Conservation (phyloP, 2,329 filamentous ascomycete genomes). For the Exophiala oligosperma region DNA sequence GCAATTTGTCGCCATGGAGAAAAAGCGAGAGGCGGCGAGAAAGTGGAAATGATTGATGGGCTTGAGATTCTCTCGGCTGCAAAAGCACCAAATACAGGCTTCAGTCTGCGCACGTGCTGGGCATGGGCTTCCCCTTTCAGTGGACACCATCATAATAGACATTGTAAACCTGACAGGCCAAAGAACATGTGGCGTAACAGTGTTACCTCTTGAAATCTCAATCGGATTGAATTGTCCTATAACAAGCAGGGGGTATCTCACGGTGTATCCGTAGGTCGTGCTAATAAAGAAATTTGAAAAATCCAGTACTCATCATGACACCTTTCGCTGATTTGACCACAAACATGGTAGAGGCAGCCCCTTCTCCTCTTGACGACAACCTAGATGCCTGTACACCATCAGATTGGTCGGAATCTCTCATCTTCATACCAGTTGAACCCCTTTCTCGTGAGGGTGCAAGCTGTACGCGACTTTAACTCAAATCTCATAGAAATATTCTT, state of each 20-base stretch:
- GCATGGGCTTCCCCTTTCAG: too few relatives aligned
- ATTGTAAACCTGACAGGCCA: too few relatives aligned
- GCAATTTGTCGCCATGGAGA: not conserved
- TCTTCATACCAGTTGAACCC: not conserved
- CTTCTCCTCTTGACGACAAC: too few relatives aligned
- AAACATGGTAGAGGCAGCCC: not conserved
- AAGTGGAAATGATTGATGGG: not conserved
- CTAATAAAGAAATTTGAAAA: not conserved
- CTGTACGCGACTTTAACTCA: conserved; percentile 9
- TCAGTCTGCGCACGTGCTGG: not conserved
- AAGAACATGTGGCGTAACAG: not conserved
- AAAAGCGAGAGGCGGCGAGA: not conserved
- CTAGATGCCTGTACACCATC: not conserved
- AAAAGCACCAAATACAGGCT: not conserved
- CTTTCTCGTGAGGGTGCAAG: too few relatives aligned
- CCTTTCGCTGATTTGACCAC: not conserved
- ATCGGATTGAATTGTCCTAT: not conserved
- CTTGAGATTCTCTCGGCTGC: not conserved
- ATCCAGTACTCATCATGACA: not conserved
- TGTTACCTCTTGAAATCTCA: conserved; percentile 7
- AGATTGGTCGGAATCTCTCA: not conserved
- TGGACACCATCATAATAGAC: too few relatives aligned
- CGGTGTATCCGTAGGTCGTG: not conserved
- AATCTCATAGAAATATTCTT: conserved; percentile 85
- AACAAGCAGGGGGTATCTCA: conserved; percentile 5